phyloP scores from a whole-genome alignment of 192 early-diverging fungal genomes.

The Backusella mclennaniae region DNA sequence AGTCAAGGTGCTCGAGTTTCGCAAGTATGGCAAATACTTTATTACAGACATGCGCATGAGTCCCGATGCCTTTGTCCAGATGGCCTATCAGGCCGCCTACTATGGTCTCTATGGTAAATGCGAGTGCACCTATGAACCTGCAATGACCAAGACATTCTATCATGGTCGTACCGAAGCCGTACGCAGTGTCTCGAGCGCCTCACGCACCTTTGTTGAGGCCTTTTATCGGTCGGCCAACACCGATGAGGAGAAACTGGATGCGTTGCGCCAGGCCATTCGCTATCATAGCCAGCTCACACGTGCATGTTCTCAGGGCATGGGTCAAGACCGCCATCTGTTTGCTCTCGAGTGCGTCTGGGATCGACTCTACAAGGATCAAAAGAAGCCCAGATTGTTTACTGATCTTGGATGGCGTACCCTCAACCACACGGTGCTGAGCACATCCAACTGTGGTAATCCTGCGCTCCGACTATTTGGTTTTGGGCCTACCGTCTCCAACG shows the following conservation, averaged over 20 bases:
- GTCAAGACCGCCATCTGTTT: conserved; percentile 87
- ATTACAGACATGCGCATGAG: conserved; percentile 35
- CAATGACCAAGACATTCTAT: conserved; percentile 64
- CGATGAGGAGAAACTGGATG: conserved; percentile 33
- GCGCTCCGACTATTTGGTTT: conserved; percentile 75
- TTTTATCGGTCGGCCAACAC: conserved; percentile 57
- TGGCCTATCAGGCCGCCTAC: conserved; percentile 79
- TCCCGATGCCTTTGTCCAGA: conserved; percentile 44
- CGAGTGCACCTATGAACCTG: conserved; percentile 80
- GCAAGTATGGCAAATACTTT: conserved; percentile 41
- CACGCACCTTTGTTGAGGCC: conserved; percentile 56
- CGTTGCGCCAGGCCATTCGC: conserved; percentile 58
- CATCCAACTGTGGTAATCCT: conserved; percentile 64
- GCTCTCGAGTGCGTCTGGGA: conserved; percentile 67
- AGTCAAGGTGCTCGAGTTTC: conserved; percentile 60
- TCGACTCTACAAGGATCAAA: conserved; percentile 21
- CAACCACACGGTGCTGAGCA: conserved; percentile 66
- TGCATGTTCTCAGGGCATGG: conserved; percentile 67
- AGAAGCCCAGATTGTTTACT: conserved; percentile 40
- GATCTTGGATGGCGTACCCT: conserved; percentile 42
- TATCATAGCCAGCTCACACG: conserved; percentile 63
- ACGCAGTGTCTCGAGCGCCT: conserved; percentile 63
- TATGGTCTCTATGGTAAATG: conserved; percentile 65
- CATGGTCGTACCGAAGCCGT: conserved; percentile 84
- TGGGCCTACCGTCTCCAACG: conserved; percentile 72